phyloP scores from a whole-genome alignment of 768 basidiomycete genomes.

The Lentinula guzmanii region DNA sequence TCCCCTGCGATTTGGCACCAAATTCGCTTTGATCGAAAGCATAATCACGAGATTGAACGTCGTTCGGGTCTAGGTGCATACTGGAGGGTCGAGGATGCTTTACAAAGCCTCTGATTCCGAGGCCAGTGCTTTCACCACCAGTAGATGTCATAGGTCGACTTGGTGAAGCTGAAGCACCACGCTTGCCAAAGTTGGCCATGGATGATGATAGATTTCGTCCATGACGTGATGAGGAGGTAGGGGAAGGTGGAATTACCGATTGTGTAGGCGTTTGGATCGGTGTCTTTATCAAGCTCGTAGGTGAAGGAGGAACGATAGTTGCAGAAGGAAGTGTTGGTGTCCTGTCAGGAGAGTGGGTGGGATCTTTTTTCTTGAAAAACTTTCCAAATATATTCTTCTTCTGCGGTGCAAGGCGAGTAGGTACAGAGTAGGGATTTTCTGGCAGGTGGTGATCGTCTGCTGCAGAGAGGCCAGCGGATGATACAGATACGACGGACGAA shows the following conservation, averaged over 20 bases:
- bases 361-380: constrained; percentile 59
- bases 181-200: background rate
- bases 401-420: constrained; percentile 21
- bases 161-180: background rate
- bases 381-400: constrained; percentile 65
- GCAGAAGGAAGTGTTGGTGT: background rate
- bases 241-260: constrained; percentile 21
- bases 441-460: background rate
- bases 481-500: constrained; percentile 25
- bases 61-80: background rate
- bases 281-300: constrained; percentile 6
- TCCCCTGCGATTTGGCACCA: background rate
- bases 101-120: background rate
- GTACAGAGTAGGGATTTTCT: constrained; percentile 16
- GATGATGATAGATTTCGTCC: constrained; percentile 1
- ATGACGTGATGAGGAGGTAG: constrained; percentile 2
- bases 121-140: background rate
- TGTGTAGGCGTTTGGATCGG: constrained; percentile 21
- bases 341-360: constrained; percentile 9
- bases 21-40: background rate
- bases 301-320: background rate
- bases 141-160: constrained; percentile 1
- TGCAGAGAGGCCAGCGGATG: constrained; percentile 14
- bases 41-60: background rate
- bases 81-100: background rate